Evolutionary conservation across 495 filamentous ascomycete species (phyloP).

Genomic region (Rusavskia elegans): DNA sequence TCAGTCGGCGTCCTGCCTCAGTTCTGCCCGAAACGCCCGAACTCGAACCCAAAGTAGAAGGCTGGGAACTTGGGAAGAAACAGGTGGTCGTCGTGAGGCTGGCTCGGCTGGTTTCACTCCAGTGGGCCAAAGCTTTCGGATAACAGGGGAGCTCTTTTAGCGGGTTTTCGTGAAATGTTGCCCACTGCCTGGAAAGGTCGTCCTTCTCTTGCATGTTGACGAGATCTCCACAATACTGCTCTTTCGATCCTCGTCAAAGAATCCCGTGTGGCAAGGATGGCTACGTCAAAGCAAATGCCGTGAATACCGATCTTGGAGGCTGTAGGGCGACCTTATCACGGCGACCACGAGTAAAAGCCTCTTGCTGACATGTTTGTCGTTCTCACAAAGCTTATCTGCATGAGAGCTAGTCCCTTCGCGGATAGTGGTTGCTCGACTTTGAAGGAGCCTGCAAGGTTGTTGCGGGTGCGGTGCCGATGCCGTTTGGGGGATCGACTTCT

Average conservation of each 20-base stretch:
- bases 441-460: neutral
- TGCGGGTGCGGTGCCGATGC: neutral
- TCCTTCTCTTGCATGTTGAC: too few relatives aligned
- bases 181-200: too few relatives aligned
- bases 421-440: neutral
- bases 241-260: too few relatives aligned
- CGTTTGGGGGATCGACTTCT: neutral
- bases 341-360: neutral
- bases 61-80: neutral
- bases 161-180: neutral
- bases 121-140: neutral
- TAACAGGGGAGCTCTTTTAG: constrained; percentile 1
- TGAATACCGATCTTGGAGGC: too few relatives aligned
- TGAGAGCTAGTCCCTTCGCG: neutral
- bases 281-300: too few relatives aligned
- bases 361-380: neutral
- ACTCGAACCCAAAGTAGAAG: neutral
- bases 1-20: neutral
- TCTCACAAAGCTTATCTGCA: neutral
- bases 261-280: too few relatives aligned
- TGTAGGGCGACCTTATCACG: neutral
- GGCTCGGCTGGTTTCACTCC: neutral
- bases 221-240: too few relatives aligned
- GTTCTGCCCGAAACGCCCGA: neutral
- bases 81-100: neutral